Percentiles rank a stretch among this genome's conserved stretches.
phyloP scores from a whole-genome alignment of 192 early-diverging fungal genomes.

The Coemansia sp. region DNA sequence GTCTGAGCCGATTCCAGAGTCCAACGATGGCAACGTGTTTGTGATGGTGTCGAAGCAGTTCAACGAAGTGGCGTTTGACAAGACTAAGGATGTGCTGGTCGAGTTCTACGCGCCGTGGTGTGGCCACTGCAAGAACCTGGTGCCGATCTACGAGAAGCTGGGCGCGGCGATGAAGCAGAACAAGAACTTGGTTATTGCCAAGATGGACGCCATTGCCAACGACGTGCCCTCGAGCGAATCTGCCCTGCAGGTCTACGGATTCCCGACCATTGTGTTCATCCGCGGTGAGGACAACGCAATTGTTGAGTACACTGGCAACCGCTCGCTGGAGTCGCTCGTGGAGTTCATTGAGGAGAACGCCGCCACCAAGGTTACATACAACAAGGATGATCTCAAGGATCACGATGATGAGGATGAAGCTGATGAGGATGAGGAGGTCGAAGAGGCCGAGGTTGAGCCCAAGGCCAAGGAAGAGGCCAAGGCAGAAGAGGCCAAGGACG shows the following conservation, averaged over 20 bases:
- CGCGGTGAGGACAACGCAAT: conserved; percentile 79
- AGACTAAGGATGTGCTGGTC: conserved; percentile 56
- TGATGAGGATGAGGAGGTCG: conserved; percentile 25
- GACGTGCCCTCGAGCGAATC: conserved; percentile 72
- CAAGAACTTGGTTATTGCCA: conserved; percentile 76
- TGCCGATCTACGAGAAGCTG: conserved; percentile 78
- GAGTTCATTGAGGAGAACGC: conserved; percentile 79
- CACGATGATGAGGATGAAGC: conserved; percentile 35
- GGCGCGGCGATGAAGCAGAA: conserved; percentile 60
- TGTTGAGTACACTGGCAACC: conserved; percentile 82
- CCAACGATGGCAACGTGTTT: conserved; percentile 87
- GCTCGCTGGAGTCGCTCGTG: conserved; percentile 73
- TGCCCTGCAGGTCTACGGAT: conserved; percentile 79
- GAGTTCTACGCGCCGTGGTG: conserved; percentile 95
- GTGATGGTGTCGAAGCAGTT: conserved; percentile 85
- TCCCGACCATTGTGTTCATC: conserved; percentile 93
- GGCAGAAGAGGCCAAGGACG: conserved; percentile 1
- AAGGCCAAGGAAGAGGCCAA: conserved; percentile 1
- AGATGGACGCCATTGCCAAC: conserved; percentile 94
- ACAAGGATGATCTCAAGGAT: conserved; percentile 35
- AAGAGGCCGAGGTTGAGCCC: conserved; percentile 13
- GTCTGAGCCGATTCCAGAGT: conserved; percentile 76
- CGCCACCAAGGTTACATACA: conserved; percentile 54
- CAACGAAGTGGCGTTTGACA: conserved; percentile 18
- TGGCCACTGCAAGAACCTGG: conserved; percentile 87